phyloP scores from a whole-genome alignment of 768 basidiomycete species.

The Auriculariales sp. region DNA sequence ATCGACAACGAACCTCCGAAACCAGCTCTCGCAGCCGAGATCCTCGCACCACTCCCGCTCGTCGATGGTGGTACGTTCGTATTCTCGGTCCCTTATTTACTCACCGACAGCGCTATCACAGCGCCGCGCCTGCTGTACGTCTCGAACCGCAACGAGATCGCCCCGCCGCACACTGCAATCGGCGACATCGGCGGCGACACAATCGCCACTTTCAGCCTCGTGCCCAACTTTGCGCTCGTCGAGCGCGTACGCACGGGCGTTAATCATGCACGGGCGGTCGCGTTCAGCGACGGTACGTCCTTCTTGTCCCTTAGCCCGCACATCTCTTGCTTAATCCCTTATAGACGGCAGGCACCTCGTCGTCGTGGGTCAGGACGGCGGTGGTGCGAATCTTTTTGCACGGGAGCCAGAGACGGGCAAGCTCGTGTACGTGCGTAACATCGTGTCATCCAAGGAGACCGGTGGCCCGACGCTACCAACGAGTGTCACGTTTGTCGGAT shows the following conservation, averaged over 20 bases:
- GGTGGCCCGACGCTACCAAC: too few species aligned
- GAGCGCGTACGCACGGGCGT: neutral
- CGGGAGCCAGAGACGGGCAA: too few species aligned
- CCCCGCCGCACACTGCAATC: conserved; percentile 31
- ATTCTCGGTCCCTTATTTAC: too few species aligned
- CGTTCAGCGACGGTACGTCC: too few species aligned
- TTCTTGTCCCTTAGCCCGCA: too few species aligned
- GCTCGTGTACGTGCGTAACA: too few species aligned
- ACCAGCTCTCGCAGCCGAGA: conserved; percentile 40
- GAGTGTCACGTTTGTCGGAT: too few species aligned
- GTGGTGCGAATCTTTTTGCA: neutral
- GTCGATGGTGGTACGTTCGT: conserved; percentile 32
- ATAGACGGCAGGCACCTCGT: neutral
- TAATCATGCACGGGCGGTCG: neutral
- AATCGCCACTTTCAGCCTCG: neutral
- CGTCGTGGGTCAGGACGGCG: neutral
- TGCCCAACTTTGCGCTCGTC: neutral
- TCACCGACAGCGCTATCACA: too few species aligned
- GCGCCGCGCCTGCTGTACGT: conserved; percentile 44
- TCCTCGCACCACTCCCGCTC: conserved; percentile 44
- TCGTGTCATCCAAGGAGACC: too few species aligned
- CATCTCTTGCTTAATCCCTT: too few species aligned
- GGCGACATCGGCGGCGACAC: neutral
- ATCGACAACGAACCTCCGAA: neutral
- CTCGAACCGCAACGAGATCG: conserved; percentile 63